These are phyloP conservation scores for Collybia mongolica DNA, from an alignment of 768 basidiomycete species.

Conservation along the genomic window DNA sequence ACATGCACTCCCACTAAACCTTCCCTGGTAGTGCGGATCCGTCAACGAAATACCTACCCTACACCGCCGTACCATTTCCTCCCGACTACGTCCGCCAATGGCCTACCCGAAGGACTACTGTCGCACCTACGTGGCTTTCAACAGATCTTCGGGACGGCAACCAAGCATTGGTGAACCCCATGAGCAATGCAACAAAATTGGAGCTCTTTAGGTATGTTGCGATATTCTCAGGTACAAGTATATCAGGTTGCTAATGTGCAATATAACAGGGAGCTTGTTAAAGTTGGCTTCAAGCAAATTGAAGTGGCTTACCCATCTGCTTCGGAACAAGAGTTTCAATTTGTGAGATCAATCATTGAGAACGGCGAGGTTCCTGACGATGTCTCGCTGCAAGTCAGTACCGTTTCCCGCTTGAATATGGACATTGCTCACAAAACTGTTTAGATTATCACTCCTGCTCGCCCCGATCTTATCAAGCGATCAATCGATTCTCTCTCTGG, in stretches of 20 bases:
- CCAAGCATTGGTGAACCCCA: conserved; percentile 81
- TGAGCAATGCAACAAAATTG: conserved; percentile 65
- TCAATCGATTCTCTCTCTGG: conserved; percentile 78
- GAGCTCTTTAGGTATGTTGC: conserved; percentile 43
- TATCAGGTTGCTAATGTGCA: conserved; percentile 46
- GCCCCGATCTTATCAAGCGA: conserved; percentile 72
- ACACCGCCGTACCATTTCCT: conserved; percentile 58
- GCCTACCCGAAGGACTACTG: conserved; percentile 62
- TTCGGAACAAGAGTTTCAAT: conserved; percentile 76
- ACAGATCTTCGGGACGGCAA: conserved; percentile 86
- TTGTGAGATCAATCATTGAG: conserved; percentile 71
- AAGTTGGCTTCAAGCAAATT: conserved; percentile 84
- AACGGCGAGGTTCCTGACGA: conserved; percentile 65
- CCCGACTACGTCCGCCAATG: conserved; percentile 55
- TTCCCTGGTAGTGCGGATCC: conserved; percentile 50
- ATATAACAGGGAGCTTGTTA: conserved; percentile 66
- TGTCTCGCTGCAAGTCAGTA: conserved; percentile 75
- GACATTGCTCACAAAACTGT: neutral
- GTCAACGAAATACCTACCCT: conserved; percentile 69
- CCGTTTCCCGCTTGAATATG: neutral
- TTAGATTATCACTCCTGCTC: conserved; percentile 78
- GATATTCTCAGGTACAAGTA: neutral
- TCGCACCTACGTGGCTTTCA: conserved; percentile 77
- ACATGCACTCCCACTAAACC: conserved; percentile 4
- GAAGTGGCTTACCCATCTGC: conserved; percentile 85